Evolutionary conservation across 2,329 filamentous ascomycete genomes (phyloP).

Genomic region (Neurospora sp.): DNA sequence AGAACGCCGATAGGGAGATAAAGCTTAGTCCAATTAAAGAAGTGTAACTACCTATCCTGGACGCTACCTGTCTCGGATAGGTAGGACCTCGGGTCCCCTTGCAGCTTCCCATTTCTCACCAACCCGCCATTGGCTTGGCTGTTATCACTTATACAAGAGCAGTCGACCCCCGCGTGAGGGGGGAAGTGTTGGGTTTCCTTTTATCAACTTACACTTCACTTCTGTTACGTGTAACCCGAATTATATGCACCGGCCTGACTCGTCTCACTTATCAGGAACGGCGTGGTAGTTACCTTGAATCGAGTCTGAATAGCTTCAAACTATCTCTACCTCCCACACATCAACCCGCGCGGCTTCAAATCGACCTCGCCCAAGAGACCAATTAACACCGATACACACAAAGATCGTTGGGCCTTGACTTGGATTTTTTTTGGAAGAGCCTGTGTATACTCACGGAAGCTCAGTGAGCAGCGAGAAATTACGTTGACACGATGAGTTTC

Average conservation of each 20-base stretch:
- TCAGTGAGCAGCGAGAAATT: neutral
- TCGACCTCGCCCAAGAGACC: neutral
- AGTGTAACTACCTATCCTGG: neutral
- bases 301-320: neutral
- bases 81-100: neutral
- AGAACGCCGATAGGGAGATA: neutral
- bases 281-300: neutral
- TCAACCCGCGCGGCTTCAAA: neutral
- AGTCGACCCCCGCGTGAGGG: neutral
- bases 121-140: neutral
- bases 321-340: neutral
- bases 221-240: neutral
- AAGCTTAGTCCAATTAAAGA: neutral
- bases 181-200: neutral
- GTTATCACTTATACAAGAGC: neutral
- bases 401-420: neutral
- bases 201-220: neutral
- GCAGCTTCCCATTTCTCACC: neutral
- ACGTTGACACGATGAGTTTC: conserved; percentile 26
- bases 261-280: neutral
- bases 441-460: neutral
- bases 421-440: neutral
- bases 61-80: neutral
- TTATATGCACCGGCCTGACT: neutral
- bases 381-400: neutral